These are phyloP conservation scores for Neodidymelliopsis sp. DNA, from an alignment of 2,329 filamentous ascomycete species.

Conservation along the genomic window DNA sequence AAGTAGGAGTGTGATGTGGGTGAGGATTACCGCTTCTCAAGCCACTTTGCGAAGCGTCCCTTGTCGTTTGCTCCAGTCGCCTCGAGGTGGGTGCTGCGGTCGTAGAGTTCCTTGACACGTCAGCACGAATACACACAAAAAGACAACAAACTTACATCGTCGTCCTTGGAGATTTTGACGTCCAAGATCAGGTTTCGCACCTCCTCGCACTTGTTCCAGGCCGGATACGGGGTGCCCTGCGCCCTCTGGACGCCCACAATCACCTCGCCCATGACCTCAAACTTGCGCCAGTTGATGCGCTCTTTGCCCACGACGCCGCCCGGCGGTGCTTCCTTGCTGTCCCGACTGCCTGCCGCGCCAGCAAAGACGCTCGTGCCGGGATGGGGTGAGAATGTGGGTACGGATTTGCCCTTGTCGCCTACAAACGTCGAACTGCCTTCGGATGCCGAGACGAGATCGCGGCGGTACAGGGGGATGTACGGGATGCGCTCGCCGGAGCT, in stretches of 20 bases:
- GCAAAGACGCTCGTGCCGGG: constrained; percentile 47
- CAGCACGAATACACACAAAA: constrained; percentile 5
- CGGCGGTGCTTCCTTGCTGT: constrained; percentile 53
- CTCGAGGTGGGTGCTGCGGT: constrained; percentile 63
- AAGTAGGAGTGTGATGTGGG: neutral
- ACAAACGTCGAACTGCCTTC: constrained; percentile 92
- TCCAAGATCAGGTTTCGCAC: constrained; percentile 80
- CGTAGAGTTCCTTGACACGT: constrained; percentile 62
- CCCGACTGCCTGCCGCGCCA: constrained; percentile 34
- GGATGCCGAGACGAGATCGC: constrained; percentile 90
- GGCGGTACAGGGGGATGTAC: constrained; percentile 86
- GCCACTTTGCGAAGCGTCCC: constrained; percentile 55
- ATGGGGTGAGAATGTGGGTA: constrained; percentile 42
- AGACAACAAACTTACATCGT: constrained; percentile 71
- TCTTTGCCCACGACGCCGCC: constrained; percentile 56
- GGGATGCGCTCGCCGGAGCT: constrained; percentile 89
- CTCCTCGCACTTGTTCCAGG: constrained; percentile 72
- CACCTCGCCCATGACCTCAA: constrained; percentile 93
- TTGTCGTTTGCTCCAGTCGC: constrained; percentile 57
- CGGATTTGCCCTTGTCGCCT: constrained; percentile 54
- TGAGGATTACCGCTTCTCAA: constrained; percentile 53
- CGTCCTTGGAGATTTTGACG: constrained; percentile 80
- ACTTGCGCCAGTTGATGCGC: constrained; percentile 97
- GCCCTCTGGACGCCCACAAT: constrained; percentile 90
- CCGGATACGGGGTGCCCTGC: constrained; percentile 82